A percentile compares a stretch with the other conserved stretches of the same genome.
Conservation (phyloP, 1,284 basidiomycete species). For the Pseudozyma pruni region DNA sequence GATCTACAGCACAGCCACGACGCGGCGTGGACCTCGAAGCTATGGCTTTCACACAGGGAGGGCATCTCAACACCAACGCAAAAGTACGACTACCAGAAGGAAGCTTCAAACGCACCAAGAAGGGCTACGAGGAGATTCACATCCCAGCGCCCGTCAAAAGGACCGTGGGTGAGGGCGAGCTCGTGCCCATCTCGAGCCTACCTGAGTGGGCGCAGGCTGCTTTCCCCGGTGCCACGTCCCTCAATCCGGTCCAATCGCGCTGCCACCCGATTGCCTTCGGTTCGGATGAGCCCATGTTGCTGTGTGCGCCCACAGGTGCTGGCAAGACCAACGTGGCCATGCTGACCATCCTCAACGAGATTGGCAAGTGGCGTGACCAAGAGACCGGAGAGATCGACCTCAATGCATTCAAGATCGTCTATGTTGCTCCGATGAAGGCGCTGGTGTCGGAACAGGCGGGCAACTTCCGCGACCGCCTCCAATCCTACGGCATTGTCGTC, state of each 20-base stretch:
- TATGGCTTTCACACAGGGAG: slow-evolving; percentile 95
- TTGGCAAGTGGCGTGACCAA: slow-evolving; percentile 72
- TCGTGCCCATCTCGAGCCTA: slow-evolving; percentile 79
- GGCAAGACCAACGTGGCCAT: slow-evolving; percentile 99
- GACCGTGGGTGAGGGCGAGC: slow-evolving; percentile 72
- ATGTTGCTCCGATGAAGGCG: slow-evolving; percentile 93
- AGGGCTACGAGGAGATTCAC: slow-evolving; percentile 98
- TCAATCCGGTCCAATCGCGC: slow-evolving; percentile 81
- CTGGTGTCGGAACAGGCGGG: slow-evolving; percentile 66
- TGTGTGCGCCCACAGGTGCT: slow-evolving; percentile 98
- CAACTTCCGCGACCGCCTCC: slow-evolving; percentile 76
- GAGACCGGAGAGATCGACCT: slow-evolving; percentile 86
- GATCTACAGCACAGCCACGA: slow-evolving; percentile 83
- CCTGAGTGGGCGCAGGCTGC: slow-evolving; percentile 80
- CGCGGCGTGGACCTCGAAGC: slow-evolving; percentile 88
- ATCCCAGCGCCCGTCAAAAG: slow-evolving; percentile 92
- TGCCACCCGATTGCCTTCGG: slow-evolving; percentile 90
- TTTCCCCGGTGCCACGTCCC: slow-evolving; percentile 74
- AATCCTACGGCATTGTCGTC: slow-evolving; percentile 84
- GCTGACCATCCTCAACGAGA: slow-evolving; percentile 71
- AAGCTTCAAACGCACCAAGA: slow-evolving; percentile 94
- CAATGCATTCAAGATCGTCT: slow-evolving; percentile 94
- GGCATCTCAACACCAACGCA: slow-evolving; percentile 97
- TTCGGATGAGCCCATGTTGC: slow-evolving; percentile 86
- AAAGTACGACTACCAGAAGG: slow-evolving; percentile 97